Base-by-base conservation (phyloP, 768 basidiomycete genomes). In the Boletus huronensis region DNA sequence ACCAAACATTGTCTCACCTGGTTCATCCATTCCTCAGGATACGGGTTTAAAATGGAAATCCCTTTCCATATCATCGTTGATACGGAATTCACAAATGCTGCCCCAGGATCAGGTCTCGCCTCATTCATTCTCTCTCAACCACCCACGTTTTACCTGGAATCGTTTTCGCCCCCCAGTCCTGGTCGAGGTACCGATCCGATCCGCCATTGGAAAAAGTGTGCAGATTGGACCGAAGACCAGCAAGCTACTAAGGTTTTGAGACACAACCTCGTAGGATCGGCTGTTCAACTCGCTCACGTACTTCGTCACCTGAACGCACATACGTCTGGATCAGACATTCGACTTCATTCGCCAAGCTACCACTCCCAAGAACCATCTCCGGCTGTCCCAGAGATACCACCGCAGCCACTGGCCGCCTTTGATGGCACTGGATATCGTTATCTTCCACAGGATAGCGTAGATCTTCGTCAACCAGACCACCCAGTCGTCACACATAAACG, bases 11-110 rank as follows among this genome's bases (percentile, higher is more conserved):
- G 79, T 63, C 72, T 93, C 28, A 81, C 81, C 5, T 93, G 91
- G 91, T 93, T 85, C 68, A 85, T 93, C 52, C 81, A 83, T 39
- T 86, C 86, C 6, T 77, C 73, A 1, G 88, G 87, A 21, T 79
- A 79, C 58, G 82, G 87, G 19, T 92, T 91, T 78, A 92, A 92
- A 70, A 93, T 93, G 87, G 87, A 89, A 57, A 77, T 92, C 17
- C 82, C 88, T 5, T 90, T 87, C 70, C 76, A 82, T 52, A 77
- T 70, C 55, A 84, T 92, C 57, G 59, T 77, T 19, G 75, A 83
- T 29, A 78, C 82, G 5, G 77, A 81, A 48, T 84, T 88, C 68
- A 71, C 76, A 25, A 77, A 81, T 52, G 69, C 76, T 29, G 72
- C 79, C 17, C 79, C 82, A 13, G 82, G 81, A 29, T 75, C 79